These are phyloP conservation scores for Niebla homalea DNA, from an alignment of 495 filamentous ascomycete species.

Conservation along the genomic window DNA sequence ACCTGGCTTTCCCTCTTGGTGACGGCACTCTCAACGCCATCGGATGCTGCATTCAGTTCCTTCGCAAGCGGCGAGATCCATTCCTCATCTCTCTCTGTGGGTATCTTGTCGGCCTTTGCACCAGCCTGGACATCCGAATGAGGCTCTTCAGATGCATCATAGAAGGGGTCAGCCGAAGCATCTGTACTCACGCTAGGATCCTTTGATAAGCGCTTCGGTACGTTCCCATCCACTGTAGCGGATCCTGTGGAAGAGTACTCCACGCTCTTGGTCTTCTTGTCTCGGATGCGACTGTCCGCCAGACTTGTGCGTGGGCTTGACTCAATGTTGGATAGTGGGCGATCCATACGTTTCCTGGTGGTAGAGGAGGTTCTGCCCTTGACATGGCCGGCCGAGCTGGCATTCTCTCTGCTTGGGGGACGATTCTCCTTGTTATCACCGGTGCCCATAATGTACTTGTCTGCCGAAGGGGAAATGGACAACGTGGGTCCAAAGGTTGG, in stretches of 20 bases:
- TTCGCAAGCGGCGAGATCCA: constrained; percentile 10
- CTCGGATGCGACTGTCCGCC: constrained; percentile 1
- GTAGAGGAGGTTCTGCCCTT: neutral
- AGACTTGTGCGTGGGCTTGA: neutral
- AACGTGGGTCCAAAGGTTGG: constrained; percentile 21
- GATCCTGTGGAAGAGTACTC: neutral
- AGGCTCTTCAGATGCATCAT: constrained; percentile 9
- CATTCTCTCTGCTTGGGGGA: constrained; percentile 1
- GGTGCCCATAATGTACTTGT: constrained; percentile 24
- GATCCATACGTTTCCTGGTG: neutral
- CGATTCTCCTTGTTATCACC: constrained; percentile 10
- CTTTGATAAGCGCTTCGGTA: neutral
- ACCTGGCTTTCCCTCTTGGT: no score
- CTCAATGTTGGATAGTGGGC: constrained; percentile 13
- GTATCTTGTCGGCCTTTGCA: neutral
- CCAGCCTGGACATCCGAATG: neutral
- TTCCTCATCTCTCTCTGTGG: neutral
- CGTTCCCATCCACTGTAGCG: neutral
- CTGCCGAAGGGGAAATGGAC: constrained; percentile 24
- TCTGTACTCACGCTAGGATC: constrained; percentile 1
- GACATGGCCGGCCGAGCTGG: neutral
- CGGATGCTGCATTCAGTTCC: neutral
- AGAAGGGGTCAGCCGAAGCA: constrained; percentile 11
- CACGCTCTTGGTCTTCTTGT: constrained; percentile 11
- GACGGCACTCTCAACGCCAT: no score